Base-by-base conservation (phyloP, 2,329 filamentous ascomycete genomes). In the Colletotrichum endophyticum region DNA sequence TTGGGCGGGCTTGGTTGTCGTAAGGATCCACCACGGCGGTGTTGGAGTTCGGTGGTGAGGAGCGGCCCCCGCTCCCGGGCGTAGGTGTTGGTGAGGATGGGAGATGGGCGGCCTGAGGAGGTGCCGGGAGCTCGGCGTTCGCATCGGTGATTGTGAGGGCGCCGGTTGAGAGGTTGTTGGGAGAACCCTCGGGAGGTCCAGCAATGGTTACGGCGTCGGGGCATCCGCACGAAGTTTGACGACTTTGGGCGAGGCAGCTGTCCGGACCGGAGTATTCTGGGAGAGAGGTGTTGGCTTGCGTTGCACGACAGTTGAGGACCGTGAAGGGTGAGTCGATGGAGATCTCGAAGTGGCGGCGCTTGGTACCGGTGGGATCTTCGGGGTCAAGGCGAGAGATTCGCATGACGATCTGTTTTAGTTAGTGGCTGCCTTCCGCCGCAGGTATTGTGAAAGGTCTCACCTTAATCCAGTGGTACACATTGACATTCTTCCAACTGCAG, bases 381-480 rank as follows among this genome's bases (percentile, higher is more conserved):
- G 93, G 91, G 80, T 98, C 96, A 16, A 94, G 88, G 80, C 95
- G 95, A 34, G 96, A 98, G 63, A 98, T 93, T 69, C 96, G 94
- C 92, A 98, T 95, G 77, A 98, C 95, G 81, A 98, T 95, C 95
- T 96, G 77, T 12, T n/a, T 6, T 8, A 11, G 15, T 64, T 64
- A 39, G 32, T 44, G n/a, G 44, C 34, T 27, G 19, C 22, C 11
- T n/a, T n/a, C 32, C n/a, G n/a, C n/a, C n/a, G n/a, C n/a, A n/a
- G n/a, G n/a, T n/a, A n/a, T n/a, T n/a, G n/a, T n/a, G n/a, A n/a
- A n/a, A n/a, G n/a, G n/a, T n/a, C n/a, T 78, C 87, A 95, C 95
- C 91, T 98, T 98, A 84, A 98, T 98, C 96, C 96, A 98, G 83
- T 98, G 96, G 83, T 95, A 95, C 70, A 98, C 96, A 81, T 97